phyloP scores from a whole-genome alignment of 306 rosid genomes.

The Alnus rubra region DNA sequence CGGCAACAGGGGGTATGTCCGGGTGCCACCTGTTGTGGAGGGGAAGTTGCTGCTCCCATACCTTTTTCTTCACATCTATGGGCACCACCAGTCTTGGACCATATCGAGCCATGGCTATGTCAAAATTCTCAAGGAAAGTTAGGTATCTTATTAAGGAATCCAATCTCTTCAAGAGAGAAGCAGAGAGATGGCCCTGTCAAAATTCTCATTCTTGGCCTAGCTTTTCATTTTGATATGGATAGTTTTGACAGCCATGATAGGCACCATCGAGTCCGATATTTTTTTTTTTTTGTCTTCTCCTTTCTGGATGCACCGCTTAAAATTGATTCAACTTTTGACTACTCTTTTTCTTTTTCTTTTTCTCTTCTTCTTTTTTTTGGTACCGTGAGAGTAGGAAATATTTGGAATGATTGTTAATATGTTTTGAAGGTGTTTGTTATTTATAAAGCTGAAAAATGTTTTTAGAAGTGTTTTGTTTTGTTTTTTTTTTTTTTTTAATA shows the following conservation, averaged over 20 bases:
- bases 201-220: background rate
- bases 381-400: no score
- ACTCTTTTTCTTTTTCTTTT: background rate
- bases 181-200: background rate
- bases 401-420: no score
- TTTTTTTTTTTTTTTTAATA: background rate
- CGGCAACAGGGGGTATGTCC: conserved; percentile 43
- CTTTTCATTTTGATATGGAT: conserved; percentile 9
- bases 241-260: conserved; percentile 30
- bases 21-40: conserved; percentile 63
- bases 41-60: conserved; percentile 31
- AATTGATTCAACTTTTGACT: conserved; percentile 15
- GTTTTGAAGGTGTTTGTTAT: no score
- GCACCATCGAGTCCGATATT: background rate
- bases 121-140: conserved; percentile 19
- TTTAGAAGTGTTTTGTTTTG: no score
- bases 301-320: conserved; percentile 42
- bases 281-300: background rate
- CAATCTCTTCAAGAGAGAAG: background rate
- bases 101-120: conserved; percentile 29
- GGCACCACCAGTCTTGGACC: conserved; percentile 30
- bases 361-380: background rate
- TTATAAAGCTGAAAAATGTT: no score
- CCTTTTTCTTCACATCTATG: conserved; percentile 34
- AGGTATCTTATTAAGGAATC: background rate